Percentiles rank a stretch among this genome's conserved stretches.
phyloP scores from a whole-genome alignment of 768 basidiomycete species.

The Dentipellis sp. region DNA sequence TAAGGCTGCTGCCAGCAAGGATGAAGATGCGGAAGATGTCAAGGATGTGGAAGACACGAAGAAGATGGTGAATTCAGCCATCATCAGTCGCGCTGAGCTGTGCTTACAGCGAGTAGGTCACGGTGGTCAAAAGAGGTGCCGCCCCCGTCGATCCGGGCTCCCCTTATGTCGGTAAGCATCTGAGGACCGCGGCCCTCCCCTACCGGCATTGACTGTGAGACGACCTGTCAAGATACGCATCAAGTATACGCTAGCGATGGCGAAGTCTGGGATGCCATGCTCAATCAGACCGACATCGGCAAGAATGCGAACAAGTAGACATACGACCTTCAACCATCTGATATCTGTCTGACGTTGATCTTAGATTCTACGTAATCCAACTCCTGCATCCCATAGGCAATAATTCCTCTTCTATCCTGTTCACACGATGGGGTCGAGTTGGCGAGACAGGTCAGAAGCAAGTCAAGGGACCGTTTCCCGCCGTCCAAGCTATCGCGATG shows the following conservation, averaged over 20 bases:
- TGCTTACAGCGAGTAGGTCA: conserved; percentile 23
- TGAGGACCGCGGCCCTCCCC: background rate
- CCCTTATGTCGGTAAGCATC: conserved; percentile 33
- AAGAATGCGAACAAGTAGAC: conserved; percentile 41
- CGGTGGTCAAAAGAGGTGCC: conserved; percentile 41
- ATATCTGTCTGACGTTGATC: background rate
- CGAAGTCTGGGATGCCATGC: conserved; percentile 49
- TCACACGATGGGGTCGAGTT: conserved; percentile 55
- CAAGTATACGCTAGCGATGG: conserved; percentile 37
- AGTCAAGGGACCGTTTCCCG: conserved; percentile 41
- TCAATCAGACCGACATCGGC: conserved; percentile 50
- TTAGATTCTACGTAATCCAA: conserved; percentile 51
- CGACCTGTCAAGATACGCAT: conserved; percentile 32
- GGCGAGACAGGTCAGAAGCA: conserved; percentile 45
- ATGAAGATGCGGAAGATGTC: conserved; percentile 9
- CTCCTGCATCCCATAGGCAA: conserved; percentile 41
- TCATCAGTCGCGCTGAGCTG: background rate
- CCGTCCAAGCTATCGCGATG: conserved; percentile 31
- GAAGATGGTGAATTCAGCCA: conserved; percentile 32
- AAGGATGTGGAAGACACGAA: conserved; percentile 21
- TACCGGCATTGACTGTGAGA: background rate
- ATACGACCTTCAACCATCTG: background rate
- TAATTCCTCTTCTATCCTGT: conserved; percentile 27
- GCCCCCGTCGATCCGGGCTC: conserved; percentile 47
- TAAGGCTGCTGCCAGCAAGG: conserved; percentile 13